phyloP scores from a whole-genome alignment of 2,329 filamentous ascomycete genomes.

The Aotearoamyces nothofagi region DNA sequence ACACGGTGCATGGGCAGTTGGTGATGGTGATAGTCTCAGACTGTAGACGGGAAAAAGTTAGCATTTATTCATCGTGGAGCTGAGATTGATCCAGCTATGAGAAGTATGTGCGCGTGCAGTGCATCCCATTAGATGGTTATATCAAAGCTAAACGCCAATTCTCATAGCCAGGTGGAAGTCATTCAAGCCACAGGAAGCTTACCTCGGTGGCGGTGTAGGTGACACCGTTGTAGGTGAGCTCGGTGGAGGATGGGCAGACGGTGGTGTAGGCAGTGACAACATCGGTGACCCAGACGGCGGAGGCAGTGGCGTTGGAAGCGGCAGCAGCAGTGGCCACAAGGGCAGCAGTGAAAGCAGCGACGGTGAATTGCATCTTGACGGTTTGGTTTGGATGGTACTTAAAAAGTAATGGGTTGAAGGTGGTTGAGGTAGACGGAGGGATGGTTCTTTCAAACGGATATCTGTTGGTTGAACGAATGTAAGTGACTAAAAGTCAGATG shows the following conservation, averaged over 20 bases:
- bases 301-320: conserved; percentile 9
- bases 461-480: conserved; percentile 4
- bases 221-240: conserved; percentile 26
- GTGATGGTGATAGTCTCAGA: conserved; percentile 57
- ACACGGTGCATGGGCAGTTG: conserved; percentile 56
- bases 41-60: conserved; percentile 19
- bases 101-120: background rate
- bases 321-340: conserved; percentile 11
- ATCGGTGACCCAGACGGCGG: conserved; percentile 21
- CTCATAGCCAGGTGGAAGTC: too few relatives aligned
- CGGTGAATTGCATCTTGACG: conserved; percentile 13
- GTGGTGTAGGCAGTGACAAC: conserved; percentile 30
- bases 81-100: background rate
- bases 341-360: too few relatives aligned
- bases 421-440: too few relatives aligned
- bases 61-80: too few relatives aligned
- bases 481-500: conserved; percentile 5
- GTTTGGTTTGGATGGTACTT: too few relatives aligned
- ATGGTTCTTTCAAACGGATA: too few relatives aligned
- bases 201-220: conserved; percentile 36
- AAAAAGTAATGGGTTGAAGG: too few relatives aligned
- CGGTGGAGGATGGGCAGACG: conserved; percentile 35
- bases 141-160: background rate
- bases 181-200: conserved; percentile 8
- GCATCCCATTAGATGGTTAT: background rate